A percentile compares a stretch with the other conserved stretches of the same genome.
phyloP scores from a whole-genome alignment of 1,284 basidiomycete genomes.

The Mycosarcoma maydis region DNA sequence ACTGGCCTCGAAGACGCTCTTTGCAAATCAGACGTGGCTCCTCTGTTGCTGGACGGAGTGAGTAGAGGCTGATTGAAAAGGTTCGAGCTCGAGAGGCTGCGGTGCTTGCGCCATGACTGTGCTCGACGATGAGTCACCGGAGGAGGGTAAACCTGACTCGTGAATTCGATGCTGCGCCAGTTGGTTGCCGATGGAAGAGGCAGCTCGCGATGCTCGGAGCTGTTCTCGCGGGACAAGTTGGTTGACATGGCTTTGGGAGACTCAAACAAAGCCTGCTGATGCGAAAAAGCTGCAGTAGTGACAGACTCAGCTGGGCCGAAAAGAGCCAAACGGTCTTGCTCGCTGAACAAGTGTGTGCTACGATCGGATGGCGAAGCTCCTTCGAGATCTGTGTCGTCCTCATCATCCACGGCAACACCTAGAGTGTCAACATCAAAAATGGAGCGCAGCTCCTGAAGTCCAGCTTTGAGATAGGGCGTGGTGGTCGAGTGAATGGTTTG shows the following conservation, averaged over 20 bases:
- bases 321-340: slow-evolving; percentile 4
- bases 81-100: slow-evolving; percentile 29
- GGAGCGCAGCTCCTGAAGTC: slow-evolving; percentile 52
- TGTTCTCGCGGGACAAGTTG: slow-evolving; percentile 23
- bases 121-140: slow-evolving; percentile 18
- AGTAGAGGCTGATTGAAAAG: slow-evolving; percentile 10
- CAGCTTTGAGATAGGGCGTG: slow-evolving; percentile 50
- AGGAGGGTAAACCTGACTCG: slow-evolving; percentile 28
- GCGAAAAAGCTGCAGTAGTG: slow-evolving; percentile 3
- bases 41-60: background rate
- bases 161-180: slow-evolving; percentile 16
- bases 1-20: slow-evolving; percentile 1
- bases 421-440: slow-evolving; percentile 58
- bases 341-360: background rate
- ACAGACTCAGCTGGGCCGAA: background rate
- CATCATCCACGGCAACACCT: slow-evolving; percentile 17
- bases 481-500: slow-evolving; percentile 42
- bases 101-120: slow-evolving; percentile 39
- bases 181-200: background rate
- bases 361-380: slow-evolving; percentile 14
- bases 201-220: slow-evolving; percentile 22
- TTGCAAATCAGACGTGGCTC: background rate
- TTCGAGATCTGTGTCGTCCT: slow-evolving; percentile 25
- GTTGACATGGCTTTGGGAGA: slow-evolving; percentile 24
- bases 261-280: slow-evolving; percentile 11